Conservation (phyloP, 345 rosid species). For the Triadica sebifera region DNA sequence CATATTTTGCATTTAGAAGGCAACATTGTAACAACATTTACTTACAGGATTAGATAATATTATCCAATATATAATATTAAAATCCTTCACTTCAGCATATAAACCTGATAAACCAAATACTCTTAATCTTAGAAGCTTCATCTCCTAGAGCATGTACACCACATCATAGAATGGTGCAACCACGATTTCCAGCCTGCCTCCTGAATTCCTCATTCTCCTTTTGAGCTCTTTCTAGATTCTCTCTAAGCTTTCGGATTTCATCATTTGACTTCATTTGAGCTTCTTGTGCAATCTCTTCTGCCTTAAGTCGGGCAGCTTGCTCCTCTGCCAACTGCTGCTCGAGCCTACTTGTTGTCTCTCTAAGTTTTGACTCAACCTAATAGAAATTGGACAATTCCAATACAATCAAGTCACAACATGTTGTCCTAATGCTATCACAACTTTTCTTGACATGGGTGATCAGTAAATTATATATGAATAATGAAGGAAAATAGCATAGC, state of each 20-base stretch:
- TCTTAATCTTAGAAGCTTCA: neutral
- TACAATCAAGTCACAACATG: neutral
- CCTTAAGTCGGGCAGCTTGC: constrained; percentile 68
- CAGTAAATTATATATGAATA: neutral
- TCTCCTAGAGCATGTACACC: neutral
- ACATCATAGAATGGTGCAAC: constrained; percentile 51
- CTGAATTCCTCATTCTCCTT: constrained; percentile 63
- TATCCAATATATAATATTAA: too few relatives aligned
- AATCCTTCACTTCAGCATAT: too few relatives aligned
- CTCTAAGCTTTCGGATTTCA: constrained; percentile 69
- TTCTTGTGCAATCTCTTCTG: constrained; percentile 54
- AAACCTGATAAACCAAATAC: neutral
- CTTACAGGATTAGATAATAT: too few relatives aligned
- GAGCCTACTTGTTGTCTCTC: constrained; percentile 61
- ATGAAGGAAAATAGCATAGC: too few relatives aligned
- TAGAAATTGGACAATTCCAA: neutral
- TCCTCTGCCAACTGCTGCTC: constrained; percentile 76
- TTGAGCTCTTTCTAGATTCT: constrained; percentile 66
- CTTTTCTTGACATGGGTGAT: neutral
- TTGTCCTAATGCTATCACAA: neutral
- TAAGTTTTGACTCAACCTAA: constrained; percentile 79
- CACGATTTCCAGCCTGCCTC: constrained; percentile 38
- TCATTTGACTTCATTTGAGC: constrained; percentile 66
- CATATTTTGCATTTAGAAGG: too few relatives aligned
- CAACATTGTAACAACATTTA: too few relatives aligned